Evolutionary conservation across 169 alveolate species (phyloP).

Genomic region (Plasmodium ovale): DNA sequence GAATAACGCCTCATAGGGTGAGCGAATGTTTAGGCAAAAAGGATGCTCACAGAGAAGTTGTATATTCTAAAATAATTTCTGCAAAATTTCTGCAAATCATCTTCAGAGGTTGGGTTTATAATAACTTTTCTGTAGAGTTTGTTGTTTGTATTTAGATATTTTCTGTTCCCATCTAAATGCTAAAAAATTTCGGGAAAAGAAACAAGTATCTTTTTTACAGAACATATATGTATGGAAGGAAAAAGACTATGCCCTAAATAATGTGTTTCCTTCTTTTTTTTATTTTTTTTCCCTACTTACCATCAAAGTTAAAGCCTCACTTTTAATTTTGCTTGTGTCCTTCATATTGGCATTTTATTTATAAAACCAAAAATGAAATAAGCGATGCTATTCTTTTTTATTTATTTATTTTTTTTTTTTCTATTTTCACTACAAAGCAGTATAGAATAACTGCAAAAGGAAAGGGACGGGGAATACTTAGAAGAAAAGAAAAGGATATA

Average conservation of each 20-base stretch:
- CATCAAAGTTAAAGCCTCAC: conserved; percentile 40
- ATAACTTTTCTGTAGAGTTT: conserved; percentile 73
- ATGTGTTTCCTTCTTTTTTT: not conserved
- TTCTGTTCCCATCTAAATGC: conserved; percentile 57
- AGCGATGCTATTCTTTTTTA: not conserved
- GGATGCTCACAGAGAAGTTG: conserved; percentile 51
- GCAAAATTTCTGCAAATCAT: conserved; percentile 74
- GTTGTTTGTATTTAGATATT: conserved; percentile 31
- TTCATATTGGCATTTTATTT: conserved; percentile 20
- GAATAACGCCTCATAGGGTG: too few species aligned
- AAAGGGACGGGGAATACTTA: too few species aligned
- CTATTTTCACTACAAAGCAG: not conserved
- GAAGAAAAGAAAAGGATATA: too few species aligned
- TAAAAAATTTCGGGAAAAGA: not conserved
- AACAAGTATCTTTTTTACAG: not conserved
- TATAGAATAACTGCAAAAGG: not conserved
- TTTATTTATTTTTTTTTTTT: not conserved
- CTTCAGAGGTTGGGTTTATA: conserved; percentile 77
- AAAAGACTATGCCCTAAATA: not conserved
- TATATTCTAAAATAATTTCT: conserved; percentile 73
- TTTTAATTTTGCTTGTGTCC: conserved; percentile 18
- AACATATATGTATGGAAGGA: not conserved
- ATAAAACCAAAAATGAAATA: not conserved
- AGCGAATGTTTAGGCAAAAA: too few species aligned
- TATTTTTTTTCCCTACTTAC: conserved; percentile 25